Evolutionary conservation across 2,329 filamentous ascomycete genomes (phyloP).

Genomic region (Diaporthe citriasiana): DNA sequence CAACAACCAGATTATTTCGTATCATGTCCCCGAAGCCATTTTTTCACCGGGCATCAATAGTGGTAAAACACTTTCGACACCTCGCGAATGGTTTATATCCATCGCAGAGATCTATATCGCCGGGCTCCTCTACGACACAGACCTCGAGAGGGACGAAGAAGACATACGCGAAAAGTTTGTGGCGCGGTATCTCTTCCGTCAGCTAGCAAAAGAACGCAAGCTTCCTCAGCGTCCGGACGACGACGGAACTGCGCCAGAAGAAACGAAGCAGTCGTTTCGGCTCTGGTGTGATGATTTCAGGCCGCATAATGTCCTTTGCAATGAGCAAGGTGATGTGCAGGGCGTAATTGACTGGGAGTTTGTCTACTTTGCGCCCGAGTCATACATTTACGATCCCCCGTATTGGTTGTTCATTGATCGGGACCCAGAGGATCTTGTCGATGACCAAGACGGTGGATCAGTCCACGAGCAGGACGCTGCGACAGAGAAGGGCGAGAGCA

Average conservation of each 20-base stretch:
- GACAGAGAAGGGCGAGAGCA: background rate
- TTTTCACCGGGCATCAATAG: background rate
- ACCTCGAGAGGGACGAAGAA: background rate
- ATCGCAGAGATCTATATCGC: background rate
- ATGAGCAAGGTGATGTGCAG: background rate
- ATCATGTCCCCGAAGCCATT: background rate
- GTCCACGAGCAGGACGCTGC: background rate
- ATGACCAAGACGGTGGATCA: background rate
- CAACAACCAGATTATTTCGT: conserved; percentile 2
- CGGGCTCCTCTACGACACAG: conserved; percentile 1
- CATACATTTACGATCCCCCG: background rate
- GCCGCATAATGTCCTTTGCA: background rate
- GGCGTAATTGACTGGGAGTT: conserved; percentile 5
- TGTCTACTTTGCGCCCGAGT: background rate
- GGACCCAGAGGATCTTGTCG: background rate
- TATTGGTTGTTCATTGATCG: conserved; percentile 1
- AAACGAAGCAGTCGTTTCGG: background rate
- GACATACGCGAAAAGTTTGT: background rate
- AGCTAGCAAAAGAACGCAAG: background rate
- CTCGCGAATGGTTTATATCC: background rate
- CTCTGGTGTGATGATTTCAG: conserved; percentile 6
- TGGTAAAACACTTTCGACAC: background rate
- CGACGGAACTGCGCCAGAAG: background rate
- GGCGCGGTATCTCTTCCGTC: background rate
- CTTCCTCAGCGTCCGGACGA: background rate